Percentiles rank a stretch among this genome's conserved stretches.
Conservation (phyloP, 257 asterid species). For the Craterostigma plantagineum region DNA sequence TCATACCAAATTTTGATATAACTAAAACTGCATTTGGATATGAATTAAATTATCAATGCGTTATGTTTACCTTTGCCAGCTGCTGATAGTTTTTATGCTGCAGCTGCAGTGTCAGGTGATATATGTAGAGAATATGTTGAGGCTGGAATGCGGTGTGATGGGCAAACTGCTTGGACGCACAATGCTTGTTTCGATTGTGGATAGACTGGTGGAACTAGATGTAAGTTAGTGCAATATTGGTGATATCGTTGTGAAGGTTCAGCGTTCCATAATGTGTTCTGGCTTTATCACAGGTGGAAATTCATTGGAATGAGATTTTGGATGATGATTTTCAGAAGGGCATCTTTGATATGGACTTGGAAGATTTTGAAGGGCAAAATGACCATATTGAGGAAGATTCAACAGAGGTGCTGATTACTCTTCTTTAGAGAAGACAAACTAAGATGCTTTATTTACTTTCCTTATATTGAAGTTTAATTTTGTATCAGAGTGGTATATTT, state of each 20-base stretch:
- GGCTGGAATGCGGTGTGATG: constrained; percentile 49
- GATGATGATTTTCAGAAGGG: constrained; percentile 70
- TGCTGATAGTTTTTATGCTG: no score
- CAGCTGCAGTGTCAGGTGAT: constrained; percentile 32
- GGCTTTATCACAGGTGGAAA: constrained; percentile 37
- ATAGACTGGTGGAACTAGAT: constrained; percentile 67
- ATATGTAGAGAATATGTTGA: constrained; percentile 79
- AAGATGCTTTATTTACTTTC: not conserved
- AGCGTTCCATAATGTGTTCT: no score
- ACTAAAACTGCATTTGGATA: no score
- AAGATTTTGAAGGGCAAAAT: constrained; percentile 43
- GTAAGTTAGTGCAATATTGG: constrained; percentile 28
- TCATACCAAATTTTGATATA: no score
- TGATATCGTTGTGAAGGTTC: no score
- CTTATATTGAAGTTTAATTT: not conserved
- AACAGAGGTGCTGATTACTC: constrained; percentile 26
- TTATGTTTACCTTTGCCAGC: no score
- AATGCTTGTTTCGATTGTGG: constrained; percentile 41
- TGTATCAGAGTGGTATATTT: no score
- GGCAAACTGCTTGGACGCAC: constrained; percentile 58
- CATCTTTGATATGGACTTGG: constrained; percentile 78
- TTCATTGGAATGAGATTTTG: constrained; percentile 64
- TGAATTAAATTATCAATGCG: no score
- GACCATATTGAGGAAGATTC: constrained; percentile 29
- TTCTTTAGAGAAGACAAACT: no score